Evolutionary conservation across 169 alveolate genomes (phyloP).

Genomic region (Babesia divergens): DNA sequence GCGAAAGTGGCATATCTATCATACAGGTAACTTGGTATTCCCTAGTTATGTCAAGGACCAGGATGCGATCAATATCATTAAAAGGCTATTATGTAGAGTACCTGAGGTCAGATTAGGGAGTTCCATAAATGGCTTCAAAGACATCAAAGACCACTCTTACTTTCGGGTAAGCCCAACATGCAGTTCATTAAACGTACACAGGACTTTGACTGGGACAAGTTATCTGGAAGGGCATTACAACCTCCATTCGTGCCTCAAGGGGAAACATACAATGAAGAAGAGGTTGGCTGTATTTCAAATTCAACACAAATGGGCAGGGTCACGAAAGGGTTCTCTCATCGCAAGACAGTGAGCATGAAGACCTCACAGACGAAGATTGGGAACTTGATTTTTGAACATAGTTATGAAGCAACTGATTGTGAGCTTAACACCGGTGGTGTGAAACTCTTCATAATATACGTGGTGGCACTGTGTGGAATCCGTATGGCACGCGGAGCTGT

Average conservation of each 20-base stretch:
- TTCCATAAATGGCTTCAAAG: slow-evolving; percentile 87
- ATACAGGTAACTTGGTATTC: slow-evolving; percentile 65
- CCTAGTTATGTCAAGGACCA: slow-evolving; percentile 80
- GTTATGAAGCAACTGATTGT: slow-evolving; percentile 17
- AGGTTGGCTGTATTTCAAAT: neutral
- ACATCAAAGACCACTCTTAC: slow-evolving; percentile 79
- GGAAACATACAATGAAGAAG: slow-evolving; percentile 77
- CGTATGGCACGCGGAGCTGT: neutral
- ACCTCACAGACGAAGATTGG: slow-evolving; percentile 45
- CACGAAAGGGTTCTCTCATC: slow-evolving; percentile 40
- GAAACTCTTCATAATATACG: neutral
- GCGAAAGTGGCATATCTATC: neutral
- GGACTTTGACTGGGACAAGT: slow-evolving; percentile 86
- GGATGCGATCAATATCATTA: slow-evolving; percentile 84
- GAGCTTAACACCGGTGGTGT: neutral
- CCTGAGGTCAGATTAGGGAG: slow-evolving; percentile 90
- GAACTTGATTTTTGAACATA: slow-evolving; percentile 65
- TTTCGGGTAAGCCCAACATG: slow-evolving; percentile 52
- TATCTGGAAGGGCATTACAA: slow-evolving; percentile 80
- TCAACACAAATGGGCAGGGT: slow-evolving; percentile 10
- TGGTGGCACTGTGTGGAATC: neutral
- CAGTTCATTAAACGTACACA: neutral
- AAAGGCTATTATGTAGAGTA: slow-evolving; percentile 83
- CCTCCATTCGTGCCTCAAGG: slow-evolving; percentile 84
- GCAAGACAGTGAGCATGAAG: slow-evolving; percentile 21